These are phyloP conservation scores for Ophiosphaerella korrae DNA, from an alignment of 2,329 filamentous ascomycete genomes.

Conservation along the genomic window DNA sequence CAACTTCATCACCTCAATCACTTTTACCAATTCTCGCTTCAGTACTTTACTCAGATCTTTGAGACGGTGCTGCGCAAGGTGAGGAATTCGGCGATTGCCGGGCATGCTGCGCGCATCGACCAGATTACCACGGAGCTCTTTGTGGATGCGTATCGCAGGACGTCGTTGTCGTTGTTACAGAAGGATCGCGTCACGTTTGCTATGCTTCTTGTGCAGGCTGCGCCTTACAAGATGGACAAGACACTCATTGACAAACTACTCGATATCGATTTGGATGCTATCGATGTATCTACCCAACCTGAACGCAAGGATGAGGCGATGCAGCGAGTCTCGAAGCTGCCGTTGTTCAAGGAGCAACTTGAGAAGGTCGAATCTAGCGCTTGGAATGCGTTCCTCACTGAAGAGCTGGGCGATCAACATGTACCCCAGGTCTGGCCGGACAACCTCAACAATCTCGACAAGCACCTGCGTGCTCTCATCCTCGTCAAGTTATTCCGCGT, in stretches of 20 bases:
- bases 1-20: constrained; percentile 98
- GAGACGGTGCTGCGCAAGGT: constrained; percentile 85
- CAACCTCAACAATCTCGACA: constrained; percentile 68
- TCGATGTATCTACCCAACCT: constrained; percentile 74
- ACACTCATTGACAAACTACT: constrained; percentile 83
- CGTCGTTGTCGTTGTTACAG: constrained; percentile 89
- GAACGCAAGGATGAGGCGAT: constrained; percentile 71
- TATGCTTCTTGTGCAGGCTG: constrained; percentile 91
- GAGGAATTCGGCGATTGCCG: constrained; percentile 72
- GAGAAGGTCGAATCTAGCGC: constrained; percentile 64
- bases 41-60: constrained; percentile 98
- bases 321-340: constrained; percentile 69
- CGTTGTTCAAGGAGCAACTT: constrained; percentile 74
- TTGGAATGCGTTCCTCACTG: constrained; percentile 82
- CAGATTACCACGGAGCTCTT: constrained; percentile 92
- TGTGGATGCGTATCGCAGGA: constrained; percentile 87
- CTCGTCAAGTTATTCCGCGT: constrained; percentile 94
- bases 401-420: constrained; percentile 84
- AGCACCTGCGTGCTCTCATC: constrained; percentile 80
- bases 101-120: constrained; percentile 80
- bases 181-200: constrained; percentile 93
- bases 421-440: constrained; percentile 79
- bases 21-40: constrained; percentile 98
- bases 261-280: constrained; percentile 74
- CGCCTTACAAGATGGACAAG: constrained; percentile 96